These are phyloP conservation scores for Dendryphion nanum DNA, from an alignment of 2,329 filamentous ascomycete genomes.

Conservation along the genomic window DNA sequence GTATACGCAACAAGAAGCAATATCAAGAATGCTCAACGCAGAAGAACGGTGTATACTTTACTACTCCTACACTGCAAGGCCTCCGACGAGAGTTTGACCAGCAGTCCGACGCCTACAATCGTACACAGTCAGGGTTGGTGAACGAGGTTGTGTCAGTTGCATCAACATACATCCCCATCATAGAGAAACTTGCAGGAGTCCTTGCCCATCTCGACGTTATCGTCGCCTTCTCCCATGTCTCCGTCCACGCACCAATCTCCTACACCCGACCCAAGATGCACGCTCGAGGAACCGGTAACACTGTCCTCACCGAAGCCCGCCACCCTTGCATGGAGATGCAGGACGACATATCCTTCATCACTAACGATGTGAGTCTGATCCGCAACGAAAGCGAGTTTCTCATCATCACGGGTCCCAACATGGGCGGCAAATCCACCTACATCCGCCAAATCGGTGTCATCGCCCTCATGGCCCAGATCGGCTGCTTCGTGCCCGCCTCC, in stretches of 20 bases:
- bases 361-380: slow-evolving; percentile 84
- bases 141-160: slow-evolving; percentile 91
- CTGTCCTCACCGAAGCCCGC: slow-evolving; percentile 85
- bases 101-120: slow-evolving; percentile 89
- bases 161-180: slow-evolving; percentile 87
- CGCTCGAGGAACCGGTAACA: slow-evolving; percentile 81
- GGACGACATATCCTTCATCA: slow-evolving; percentile 97
- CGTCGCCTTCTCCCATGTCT: slow-evolving; percentile 87
- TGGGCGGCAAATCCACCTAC: slow-evolving; percentile 98
- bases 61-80: slow-evolving; percentile 75
- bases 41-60: slow-evolving; percentile 99
- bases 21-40: slow-evolving; percentile 97
- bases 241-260: slow-evolving; percentile 85
- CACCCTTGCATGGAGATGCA: slow-evolving; percentile 99
- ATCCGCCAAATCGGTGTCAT: slow-evolving; percentile 97
- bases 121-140: slow-evolving; percentile 87
- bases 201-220: slow-evolving; percentile 95
- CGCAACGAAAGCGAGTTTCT: slow-evolving; percentile 83
- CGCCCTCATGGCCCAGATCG: slow-evolving; percentile 93
- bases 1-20: slow-evolving; percentile 84
- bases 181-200: slow-evolving; percentile 84
- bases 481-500: slow-evolving; percentile 90
- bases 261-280: slow-evolving; percentile 93
- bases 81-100: slow-evolving; percentile 91
- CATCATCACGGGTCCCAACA: slow-evolving; percentile 97